Percentiles rank a stretch among this genome's conserved stretches.
Evolutionary conservation across 768 basidiomycete species (phyloP).

Genomic region (Leccinum imitatum): DNA sequence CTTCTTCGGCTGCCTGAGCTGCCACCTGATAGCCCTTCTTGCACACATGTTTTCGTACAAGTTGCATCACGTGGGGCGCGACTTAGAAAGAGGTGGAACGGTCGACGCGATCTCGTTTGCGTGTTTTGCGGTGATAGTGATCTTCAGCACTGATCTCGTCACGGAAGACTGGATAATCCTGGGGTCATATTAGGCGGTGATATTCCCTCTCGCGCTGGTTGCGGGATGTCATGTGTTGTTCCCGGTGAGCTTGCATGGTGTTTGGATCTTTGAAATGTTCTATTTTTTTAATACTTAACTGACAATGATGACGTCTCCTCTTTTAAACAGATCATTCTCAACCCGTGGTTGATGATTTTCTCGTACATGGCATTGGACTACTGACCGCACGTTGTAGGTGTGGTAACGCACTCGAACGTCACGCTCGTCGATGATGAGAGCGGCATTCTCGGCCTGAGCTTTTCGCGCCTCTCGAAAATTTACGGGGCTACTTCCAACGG

Average conservation of each 20-base stretch:
- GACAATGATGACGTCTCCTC: background rate
- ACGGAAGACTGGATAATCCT: constrained; percentile 66
- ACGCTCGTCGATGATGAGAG: constrained; percentile 62
- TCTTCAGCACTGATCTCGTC: constrained; percentile 52
- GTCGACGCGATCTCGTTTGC: constrained; percentile 53
- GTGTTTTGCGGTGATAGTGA: constrained; percentile 50
- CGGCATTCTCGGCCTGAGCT: constrained; percentile 75
- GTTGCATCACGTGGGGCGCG: constrained; percentile 50
- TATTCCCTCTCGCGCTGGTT: constrained; percentile 71
- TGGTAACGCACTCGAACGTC: constrained; percentile 63
- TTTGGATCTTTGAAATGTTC: background rate
- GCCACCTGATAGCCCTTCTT: constrained; percentile 55
- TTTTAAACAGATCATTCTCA: no score
- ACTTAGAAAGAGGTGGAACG: constrained; percentile 83
- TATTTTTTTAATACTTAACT: background rate
- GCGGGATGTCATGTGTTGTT: constrained; percentile 67
- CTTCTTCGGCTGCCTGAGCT: constrained; percentile 56
- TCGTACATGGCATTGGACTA: background rate
- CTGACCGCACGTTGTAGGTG: constrained; percentile 39
- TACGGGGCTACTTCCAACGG: constrained; percentile 46
- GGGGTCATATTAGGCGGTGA: constrained; percentile 67
- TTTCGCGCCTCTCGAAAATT: constrained; percentile 69
- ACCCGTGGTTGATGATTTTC: no score
- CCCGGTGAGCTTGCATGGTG: constrained; percentile 53
- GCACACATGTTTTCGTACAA: constrained; percentile 62